A percentile compares a stretch with the other conserved stretches of the same genome.
Conservation (phyloP, 2,329 filamentous ascomycete species). For the Cladophialophora exuberans region DNA sequence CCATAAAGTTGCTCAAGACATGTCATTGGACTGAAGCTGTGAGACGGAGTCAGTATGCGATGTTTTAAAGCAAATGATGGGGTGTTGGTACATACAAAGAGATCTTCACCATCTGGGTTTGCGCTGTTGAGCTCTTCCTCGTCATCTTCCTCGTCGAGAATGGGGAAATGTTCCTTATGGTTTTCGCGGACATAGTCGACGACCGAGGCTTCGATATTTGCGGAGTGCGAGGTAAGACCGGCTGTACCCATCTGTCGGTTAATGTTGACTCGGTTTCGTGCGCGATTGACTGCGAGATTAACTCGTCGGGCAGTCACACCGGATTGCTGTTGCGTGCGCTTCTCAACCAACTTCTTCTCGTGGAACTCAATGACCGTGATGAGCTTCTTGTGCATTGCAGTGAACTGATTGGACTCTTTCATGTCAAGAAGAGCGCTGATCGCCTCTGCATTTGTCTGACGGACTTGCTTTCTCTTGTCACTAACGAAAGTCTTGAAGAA, state of each 20-base stretch:
- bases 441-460: neutral
- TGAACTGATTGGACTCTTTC: slow-evolving; percentile 19
- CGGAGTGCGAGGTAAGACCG: slow-evolving; percentile 7
- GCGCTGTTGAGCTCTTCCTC: neutral
- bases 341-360: slow-evolving; percentile 18
- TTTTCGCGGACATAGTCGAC: slow-evolving; percentile 12
- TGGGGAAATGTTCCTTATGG: slow-evolving; percentile 6
- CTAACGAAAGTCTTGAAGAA: slow-evolving; percentile 7
- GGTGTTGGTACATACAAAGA: neutral
- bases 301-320: too few relatives aligned
- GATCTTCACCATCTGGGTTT: slow-evolving; percentile 1
- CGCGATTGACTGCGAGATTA: slow-evolving; percentile 1
- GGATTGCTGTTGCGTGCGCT: too few relatives aligned
- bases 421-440: slow-evolving; percentile 13
- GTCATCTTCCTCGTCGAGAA: neutral
- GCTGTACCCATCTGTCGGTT: slow-evolving; percentile 25
- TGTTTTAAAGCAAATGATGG: neutral
- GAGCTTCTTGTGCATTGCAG: slow-evolving; percentile 15
- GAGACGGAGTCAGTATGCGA: neutral
- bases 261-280: slow-evolving; percentile 4
- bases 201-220: slow-evolving; percentile 12
- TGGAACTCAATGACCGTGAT: slow-evolving; percentile 17
- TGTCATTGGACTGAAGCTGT: neutral
- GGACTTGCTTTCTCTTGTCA: slow-evolving; percentile 9
- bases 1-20: neutral